phyloP scores from a whole-genome alignment of 805 yeast species.

The Wickerhamiella shivajii region DNA sequence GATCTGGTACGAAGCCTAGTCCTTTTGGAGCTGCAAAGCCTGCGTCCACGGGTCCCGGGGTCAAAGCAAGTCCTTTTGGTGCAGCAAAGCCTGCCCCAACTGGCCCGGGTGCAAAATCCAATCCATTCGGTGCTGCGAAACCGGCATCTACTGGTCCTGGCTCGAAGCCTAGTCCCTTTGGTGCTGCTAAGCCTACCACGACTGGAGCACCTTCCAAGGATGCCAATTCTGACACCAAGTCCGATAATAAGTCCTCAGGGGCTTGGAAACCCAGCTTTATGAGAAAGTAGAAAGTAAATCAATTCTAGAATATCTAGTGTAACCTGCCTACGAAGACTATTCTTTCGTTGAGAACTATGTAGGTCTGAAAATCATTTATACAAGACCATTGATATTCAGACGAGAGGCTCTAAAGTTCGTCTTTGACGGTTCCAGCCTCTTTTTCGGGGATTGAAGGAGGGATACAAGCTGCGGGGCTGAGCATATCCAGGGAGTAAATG shows the following conservation, averaged over 20 bases:
- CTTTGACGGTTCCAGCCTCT: not conserved
- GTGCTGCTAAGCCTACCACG: slow-evolving; percentile 5
- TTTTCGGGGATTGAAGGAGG: too few relatives aligned
- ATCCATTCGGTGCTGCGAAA: slow-evolving; percentile 13
- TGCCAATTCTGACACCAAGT: too few relatives aligned
- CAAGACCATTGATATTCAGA: too few relatives aligned
- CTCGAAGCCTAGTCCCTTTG: slow-evolving; percentile 4
- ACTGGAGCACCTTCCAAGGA: too few relatives aligned
- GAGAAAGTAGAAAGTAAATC: too few relatives aligned
- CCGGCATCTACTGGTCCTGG: slow-evolving; percentile 7
- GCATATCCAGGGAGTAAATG: slow-evolving; percentile 39
- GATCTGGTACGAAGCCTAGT: not conserved
- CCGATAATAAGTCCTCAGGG: too few relatives aligned
- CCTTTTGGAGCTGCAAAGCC: slow-evolving; percentile 3
- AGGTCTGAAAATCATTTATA: too few relatives aligned
- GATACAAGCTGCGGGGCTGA: slow-evolving; percentile 17
- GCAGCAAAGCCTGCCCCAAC: slow-evolving; percentile 10
- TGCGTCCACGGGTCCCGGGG: not conserved
- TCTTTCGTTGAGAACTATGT: too few relatives aligned
- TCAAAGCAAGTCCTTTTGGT: slow-evolving; percentile 10
- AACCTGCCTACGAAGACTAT: too few relatives aligned
- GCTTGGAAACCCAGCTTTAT: too few relatives aligned
- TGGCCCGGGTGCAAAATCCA: slow-evolving; percentile 1
- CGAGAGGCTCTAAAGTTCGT: slow-evolving; percentile 1
- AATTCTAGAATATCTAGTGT: too few relatives aligned